Base-by-base conservation (phyloP, 1,139 yeast species). In the Yamadazyma friedrichii region DNA sequence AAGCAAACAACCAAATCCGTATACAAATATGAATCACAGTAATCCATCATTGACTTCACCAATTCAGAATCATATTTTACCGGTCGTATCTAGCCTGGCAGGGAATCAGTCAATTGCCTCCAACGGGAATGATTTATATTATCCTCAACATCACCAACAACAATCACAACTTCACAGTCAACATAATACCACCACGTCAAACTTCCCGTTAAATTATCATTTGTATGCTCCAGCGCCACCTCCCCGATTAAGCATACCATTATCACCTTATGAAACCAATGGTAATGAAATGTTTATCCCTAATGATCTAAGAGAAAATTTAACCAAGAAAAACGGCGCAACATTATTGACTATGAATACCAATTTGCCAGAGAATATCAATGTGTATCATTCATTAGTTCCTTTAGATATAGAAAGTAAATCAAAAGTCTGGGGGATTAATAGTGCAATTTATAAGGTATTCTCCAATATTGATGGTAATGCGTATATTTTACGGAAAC, bases 221-320 rank as follows among this genome's bases (percentile, higher is more conserved):
- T 64, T 89, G 37, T 91, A 91, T 61, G 95, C 97, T 0, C 97
- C 98, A 1, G 78, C 80, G 15, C 88, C 95, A 3, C 94, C 95
- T 4, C 91, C 91, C 22, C 80, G 86, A 49, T 62, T 80, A 44
- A 69, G 75, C 15, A 62, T 78, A 9, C 82, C 83, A 4, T 64
- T 84, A 46, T 75, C 78, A 33, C 78, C 86, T 1, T 80, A 88
- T 58, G 91, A 88, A 61, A 76, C 88, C 37, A 79, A 78, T 32
- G 78, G 84, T 4, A 78, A 78, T 44, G 78, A 76, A 46, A 72
- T 91, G 59, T 91, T 89, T 58, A 77, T 91, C 13, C 80, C 89
- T 3, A 80, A 80, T 51, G 77, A 84, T 36, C 58, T 91, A 39
- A 75, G 98, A 49, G 93, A 87, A 55, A 66, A 74, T 8, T 68